Conservation (phyloP, 768 basidiomycete species). For the Naganishia randhawae region DNA sequence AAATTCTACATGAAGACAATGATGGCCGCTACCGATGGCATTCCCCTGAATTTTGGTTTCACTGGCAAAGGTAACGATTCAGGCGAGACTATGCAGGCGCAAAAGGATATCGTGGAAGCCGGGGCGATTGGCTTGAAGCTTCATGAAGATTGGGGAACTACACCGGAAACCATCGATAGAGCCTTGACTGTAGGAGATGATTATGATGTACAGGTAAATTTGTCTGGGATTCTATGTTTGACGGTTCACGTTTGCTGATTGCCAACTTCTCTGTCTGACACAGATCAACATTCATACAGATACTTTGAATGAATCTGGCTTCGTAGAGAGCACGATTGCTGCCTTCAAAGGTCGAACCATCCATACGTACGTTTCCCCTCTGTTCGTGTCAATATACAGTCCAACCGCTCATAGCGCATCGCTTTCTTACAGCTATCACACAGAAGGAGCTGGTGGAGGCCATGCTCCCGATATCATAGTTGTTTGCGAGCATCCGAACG, state of each 20-base stretch:
- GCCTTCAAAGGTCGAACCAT: constrained; percentile 89
- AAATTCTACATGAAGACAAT: constrained; percentile 84
- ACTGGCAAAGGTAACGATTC: constrained; percentile 97
- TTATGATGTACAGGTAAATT: constrained; percentile 82
- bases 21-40: constrained; percentile 82
- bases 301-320: constrained; percentile 94
- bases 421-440: constrained; percentile 66
- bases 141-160: constrained; percentile 96
- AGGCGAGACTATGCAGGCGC: constrained; percentile 57
- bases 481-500: constrained; percentile 84
- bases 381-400: not conserved
- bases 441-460: constrained; percentile 92
- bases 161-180: constrained; percentile 73
- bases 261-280: not conserved
- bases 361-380: constrained; percentile 59
- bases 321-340: constrained; percentile 87
- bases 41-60: constrained; percentile 88
- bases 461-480: constrained; percentile 98
- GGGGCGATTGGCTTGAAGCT: constrained; percentile 88
- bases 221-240: not conserved
- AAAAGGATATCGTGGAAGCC: constrained; percentile 76
- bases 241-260: not conserved
- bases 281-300: constrained; percentile 94
- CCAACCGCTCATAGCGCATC: not conserved
- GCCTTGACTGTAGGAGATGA: constrained; percentile 78